A percentile compares a stretch with the other conserved stretches of the same genome.
Conservation (phyloP, 2,329 filamentous ascomycete species). For the Fusarium paranaense region DNA sequence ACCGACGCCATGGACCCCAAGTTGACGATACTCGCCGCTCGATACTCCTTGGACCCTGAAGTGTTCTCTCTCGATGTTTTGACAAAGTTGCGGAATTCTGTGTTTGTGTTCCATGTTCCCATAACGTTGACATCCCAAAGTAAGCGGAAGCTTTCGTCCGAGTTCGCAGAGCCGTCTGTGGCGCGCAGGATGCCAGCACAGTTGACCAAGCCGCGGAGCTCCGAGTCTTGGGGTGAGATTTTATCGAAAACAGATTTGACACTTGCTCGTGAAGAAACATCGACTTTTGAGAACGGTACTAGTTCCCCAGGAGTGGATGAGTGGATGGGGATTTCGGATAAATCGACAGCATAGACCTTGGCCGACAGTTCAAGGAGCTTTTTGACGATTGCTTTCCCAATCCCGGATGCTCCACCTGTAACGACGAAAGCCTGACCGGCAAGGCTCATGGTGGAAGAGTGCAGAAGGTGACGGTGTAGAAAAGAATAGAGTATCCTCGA, state of each 20-base stretch:
- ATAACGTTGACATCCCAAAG: not conserved
- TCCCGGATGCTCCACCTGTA: not conserved
- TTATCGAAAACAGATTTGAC: not conserved
- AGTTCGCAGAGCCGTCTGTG: not conserved
- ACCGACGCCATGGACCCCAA: not conserved
- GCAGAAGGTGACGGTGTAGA: not conserved
- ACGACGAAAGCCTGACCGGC: not conserved
- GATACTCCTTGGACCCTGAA: not conserved
- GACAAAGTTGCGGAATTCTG: not conserved
- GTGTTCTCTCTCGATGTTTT: not conserved
- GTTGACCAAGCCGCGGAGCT: not conserved
- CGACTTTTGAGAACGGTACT: not conserved
- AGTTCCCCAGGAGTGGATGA: not conserved
- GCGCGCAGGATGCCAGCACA: not conserved
- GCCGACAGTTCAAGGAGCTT: not conserved
- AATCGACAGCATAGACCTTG: not conserved
- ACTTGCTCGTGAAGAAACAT: not conserved
- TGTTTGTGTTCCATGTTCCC: not conserved
- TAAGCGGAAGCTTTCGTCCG: not conserved
- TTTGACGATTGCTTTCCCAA: not conserved
- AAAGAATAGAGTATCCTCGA: not conserved
- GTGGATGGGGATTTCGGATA: not conserved
- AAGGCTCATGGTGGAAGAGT: not conserved
- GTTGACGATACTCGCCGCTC: not conserved
- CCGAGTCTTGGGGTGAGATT: not conserved